These are phyloP conservation scores for Penicillium roqueforti DNA, from an alignment of 495 filamentous ascomycete species.

Conservation along the genomic window DNA sequence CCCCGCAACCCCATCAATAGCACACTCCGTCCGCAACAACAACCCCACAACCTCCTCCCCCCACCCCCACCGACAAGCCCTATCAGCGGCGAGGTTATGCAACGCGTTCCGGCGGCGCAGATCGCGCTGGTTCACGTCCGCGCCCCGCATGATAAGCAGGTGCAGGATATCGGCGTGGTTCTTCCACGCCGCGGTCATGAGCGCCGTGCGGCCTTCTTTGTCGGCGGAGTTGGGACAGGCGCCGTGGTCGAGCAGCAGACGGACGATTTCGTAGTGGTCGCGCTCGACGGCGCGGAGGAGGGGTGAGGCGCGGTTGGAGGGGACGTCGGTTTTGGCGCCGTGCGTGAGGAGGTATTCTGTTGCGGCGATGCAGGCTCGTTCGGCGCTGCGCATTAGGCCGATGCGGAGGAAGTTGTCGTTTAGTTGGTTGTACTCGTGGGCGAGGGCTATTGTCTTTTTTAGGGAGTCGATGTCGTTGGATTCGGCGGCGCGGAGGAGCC, in stretches of 20 bases:
- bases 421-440: constrained; percentile 41
- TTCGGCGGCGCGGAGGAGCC: constrained; percentile 49
- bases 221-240: constrained; percentile 39
- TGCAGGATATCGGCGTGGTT: constrained; percentile 50
- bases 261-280: constrained; percentile 44
- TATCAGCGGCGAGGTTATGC: constrained; percentile 56
- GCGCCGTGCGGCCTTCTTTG: constrained; percentile 48
- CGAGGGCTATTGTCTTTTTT: constrained; percentile 34
- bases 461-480: constrained; percentile 38
- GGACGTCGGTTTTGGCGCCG: constrained; percentile 44
- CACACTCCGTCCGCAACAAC: constrained; percentile 40
- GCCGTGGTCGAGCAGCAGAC: constrained; percentile 42
- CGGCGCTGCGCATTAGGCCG: constrained; percentile 47
- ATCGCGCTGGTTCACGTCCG: constrained; percentile 47
- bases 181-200: constrained; percentile 58
- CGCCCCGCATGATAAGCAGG: constrained; percentile 45
- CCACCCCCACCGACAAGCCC: constrained; percentile 45
- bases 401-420: constrained; percentile 50
- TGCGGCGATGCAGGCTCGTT: constrained; percentile 41
- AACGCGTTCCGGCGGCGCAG: constrained; percentile 39
- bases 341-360: constrained; percentile 44
- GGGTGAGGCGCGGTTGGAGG: constrained; percentile 40
- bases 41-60: constrained; percentile 46
- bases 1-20: constrained; percentile 37
- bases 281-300: constrained; percentile 50